phyloP scores from a whole-genome alignment of 1,139 yeast genomes.

The Dujonia santamariae region DNA sequence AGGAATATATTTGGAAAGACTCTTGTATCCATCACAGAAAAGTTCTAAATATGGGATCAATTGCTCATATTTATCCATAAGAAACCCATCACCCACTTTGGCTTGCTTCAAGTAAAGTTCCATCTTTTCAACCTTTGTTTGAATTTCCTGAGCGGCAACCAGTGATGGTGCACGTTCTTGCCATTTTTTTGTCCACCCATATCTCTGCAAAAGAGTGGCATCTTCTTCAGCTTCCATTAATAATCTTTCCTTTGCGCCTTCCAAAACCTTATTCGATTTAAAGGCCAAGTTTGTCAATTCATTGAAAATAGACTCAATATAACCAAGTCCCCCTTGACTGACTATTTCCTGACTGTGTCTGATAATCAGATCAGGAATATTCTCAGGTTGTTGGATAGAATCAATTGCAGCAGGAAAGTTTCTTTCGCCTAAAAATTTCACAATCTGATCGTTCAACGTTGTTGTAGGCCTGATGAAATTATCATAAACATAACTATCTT shows the following conservation, averaged over 20 bases:
- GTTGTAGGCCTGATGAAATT: conserved; percentile 52
- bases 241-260: conserved; percentile 47
- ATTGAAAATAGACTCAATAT: conserved; percentile 39
- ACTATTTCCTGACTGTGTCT: conserved; percentile 55
- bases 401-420: conserved; percentile 65
- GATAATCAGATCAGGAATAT: conserved; percentile 55
- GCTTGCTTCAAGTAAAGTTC: conserved; percentile 57
- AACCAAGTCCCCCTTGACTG: conserved; percentile 51
- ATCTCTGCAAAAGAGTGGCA: conserved; percentile 40
- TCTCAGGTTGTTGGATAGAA: conserved; percentile 59
- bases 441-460: conserved; percentile 46
- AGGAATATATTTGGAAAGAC: conserved; percentile 50
- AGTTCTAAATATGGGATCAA: conserved; percentile 43
- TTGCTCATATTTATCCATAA: conserved; percentile 41
- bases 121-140: conserved; percentile 41
- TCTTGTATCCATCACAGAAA: conserved; percentile 40
- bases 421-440: conserved; percentile 39
- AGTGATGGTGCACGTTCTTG: conserved; percentile 35
- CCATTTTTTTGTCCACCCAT: conserved; percentile 55
- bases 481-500: conserved; percentile 51
- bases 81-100: conserved; percentile 54
- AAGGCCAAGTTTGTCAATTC: conserved; percentile 44
- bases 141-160: conserved; percentile 34
- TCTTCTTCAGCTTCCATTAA: conserved; percentile 57
- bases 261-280: conserved; percentile 35